Percentiles rank a stretch among this genome's conserved stretches.
These are phyloP conservation scores for Globisporangium rhizosaccharum DNA, from an alignment of 352 stramenopile species.

Conservation along the genomic window DNA sequence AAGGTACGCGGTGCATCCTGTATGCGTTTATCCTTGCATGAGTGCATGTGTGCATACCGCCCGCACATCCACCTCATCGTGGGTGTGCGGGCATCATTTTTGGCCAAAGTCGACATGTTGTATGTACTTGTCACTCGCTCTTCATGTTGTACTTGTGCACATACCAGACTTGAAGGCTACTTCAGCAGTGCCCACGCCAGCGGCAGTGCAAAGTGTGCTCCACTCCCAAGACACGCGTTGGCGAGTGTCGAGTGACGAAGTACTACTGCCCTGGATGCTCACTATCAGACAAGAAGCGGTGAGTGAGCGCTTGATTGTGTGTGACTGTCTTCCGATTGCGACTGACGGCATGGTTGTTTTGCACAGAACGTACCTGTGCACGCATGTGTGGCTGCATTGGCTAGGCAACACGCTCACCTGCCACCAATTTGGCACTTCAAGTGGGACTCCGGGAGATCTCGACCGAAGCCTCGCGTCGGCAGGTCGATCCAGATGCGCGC, in stretches of 20 bases:
- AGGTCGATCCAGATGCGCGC: neutral
- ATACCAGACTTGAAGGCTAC: neutral
- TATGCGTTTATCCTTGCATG: neutral
- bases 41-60: neutral
- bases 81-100: neutral
- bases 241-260: neutral
- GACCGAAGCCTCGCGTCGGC: neutral
- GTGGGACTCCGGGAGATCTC: neutral
- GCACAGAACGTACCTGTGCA: neutral
- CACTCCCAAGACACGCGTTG: neutral
- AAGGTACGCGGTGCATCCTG: neutral
- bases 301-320: neutral
- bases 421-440: neutral
- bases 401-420: neutral
- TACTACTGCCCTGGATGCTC: neutral
- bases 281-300: neutral
- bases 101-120: neutral
- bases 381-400: neutral
- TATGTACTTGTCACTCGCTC: neutral
- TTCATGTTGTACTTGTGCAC: neutral
- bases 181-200: neutral
- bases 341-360: too few relatives aligned
- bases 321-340: neutral
- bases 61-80: too few relatives aligned
- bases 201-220: neutral